Evolutionary conservation across 1,139 yeast species (phyloP), one percentile per base, ranked within the genome.

Genomic region (Diutina ranongensis): DNA sequence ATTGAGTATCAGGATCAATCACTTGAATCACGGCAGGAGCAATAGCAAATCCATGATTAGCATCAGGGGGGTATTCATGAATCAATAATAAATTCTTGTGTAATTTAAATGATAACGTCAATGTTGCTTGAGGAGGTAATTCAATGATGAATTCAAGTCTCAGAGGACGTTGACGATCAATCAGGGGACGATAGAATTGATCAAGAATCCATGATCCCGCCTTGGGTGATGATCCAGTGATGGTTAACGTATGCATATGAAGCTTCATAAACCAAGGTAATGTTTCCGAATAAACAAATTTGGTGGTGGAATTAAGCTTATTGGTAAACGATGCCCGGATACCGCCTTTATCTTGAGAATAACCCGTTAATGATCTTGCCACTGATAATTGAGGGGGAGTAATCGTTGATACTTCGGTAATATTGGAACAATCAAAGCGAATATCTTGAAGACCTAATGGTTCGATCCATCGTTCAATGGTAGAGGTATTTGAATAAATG

Each of bases 61-160:
- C 98, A 68, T 94, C 99, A 1, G 99, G 98, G 12, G 98, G 98
- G 57, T 94, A 94, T 60, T 94, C 98, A 9, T 92, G 84, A 52
- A 86, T 80, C 50, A 83, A 74, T 44, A 94, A 70, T 56, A 92
- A 69, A 0, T 95, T 80, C 61, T 89, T 92, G 59, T 92, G 97
- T 59, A 92, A 88, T 48, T 83, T 78, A 57, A 85, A 86, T 2
- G 83, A 76, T 48, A 92, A 57, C 1, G 83, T 72, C 36, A 86
- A 63, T 3, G 80, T 71, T 28, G 81, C 71, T 2, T 67, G 58
- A 1, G 94, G 74, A 0, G 96, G 97, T 2, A 89, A 59, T 0
- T 56, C 58, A 20, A 92, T 58, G 13, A 64, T 66, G 45, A 86
- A 69, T 60, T 92, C 97, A 54, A 89, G 62, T 56, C 88, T 95